Evolutionary conservation across 225 moss, liverwort and hornwort genomes (phyloP).

Genomic region (Physcomitrium patens): DNA sequence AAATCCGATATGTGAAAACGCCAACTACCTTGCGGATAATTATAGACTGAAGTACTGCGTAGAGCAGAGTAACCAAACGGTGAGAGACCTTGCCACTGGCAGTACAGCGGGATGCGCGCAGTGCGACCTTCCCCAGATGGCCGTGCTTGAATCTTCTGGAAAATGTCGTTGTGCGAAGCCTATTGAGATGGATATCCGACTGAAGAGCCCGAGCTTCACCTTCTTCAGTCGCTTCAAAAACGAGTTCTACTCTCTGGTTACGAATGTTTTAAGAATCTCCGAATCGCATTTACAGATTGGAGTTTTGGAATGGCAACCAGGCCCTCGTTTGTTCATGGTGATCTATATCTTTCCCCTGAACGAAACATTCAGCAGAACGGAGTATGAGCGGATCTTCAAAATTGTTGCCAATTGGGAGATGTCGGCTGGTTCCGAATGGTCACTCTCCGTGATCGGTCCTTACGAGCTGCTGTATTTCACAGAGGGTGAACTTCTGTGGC

Average conservation of each 20-base stretch:
- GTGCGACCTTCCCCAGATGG: constrained; percentile 41
- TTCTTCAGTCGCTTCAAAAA: constrained; percentile 38
- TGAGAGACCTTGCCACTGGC: background rate
- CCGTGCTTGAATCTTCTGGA: constrained; percentile 32
- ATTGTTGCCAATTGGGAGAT: constrained; percentile 47
- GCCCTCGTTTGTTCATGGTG: constrained; percentile 44
- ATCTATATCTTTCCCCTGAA: constrained; percentile 43
- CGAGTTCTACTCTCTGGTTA: constrained; percentile 40
- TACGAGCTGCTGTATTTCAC: constrained; percentile 55
- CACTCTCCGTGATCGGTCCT: constrained; percentile 51
- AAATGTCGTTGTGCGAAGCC: constrained; percentile 48
- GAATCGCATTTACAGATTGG: constrained; percentile 42
- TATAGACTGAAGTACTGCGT: constrained; percentile 38
- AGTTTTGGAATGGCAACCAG: constrained; percentile 32
- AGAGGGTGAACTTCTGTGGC: constrained; percentile 26
- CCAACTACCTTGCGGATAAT: background rate
- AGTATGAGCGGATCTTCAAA: constrained; percentile 36
- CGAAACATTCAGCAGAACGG: constrained; percentile 13
- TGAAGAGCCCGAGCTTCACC: constrained; percentile 60
- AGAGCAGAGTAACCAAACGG: background rate
- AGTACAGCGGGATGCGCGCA: background rate
- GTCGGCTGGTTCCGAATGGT: constrained; percentile 35
- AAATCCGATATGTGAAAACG: constrained; percentile 40
- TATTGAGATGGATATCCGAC: constrained; percentile 37
- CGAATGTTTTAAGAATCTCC: constrained; percentile 23